A percentile compares a stretch with the other conserved stretches of the same genome.
These are phyloP conservation scores for Ogataea degrootiae DNA, from an alignment of 805 yeast genomes.

Conservation along the genomic window DNA sequence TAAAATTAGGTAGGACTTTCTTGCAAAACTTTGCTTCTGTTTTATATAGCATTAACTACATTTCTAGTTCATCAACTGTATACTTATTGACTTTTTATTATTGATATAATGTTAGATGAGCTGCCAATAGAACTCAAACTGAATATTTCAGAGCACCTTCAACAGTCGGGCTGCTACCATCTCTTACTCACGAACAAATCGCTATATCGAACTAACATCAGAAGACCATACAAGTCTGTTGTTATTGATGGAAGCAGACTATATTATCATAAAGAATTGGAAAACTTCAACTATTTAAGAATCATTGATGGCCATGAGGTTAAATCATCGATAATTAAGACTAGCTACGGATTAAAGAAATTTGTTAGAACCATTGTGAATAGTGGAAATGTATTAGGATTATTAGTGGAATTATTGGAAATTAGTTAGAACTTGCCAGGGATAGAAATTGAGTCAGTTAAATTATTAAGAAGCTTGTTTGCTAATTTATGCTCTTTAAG, in stretches of 20 bases:
- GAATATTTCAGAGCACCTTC: slow-evolving; percentile 12
- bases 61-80: background rate
- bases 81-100: background rate
- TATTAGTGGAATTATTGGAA: slow-evolving; percentile 15
- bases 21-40: too few relatives aligned
- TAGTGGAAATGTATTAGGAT: slow-evolving; percentile 1
- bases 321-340: slow-evolving; percentile 17
- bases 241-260: slow-evolving; percentile 20
- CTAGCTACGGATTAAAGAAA: slow-evolving; percentile 20
- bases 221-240: slow-evolving; percentile 20
- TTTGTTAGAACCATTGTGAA: slow-evolving; percentile 14
- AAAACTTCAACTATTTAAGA: slow-evolving; percentile 10
- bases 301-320: slow-evolving; percentile 6
- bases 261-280: slow-evolving; percentile 21
- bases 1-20: too few relatives aligned
- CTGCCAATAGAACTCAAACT: slow-evolving; percentile 22
- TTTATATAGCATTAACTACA: background rate
- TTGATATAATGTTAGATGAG: slow-evolving; percentile 17
- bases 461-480: slow-evolving; percentile 13
- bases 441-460: slow-evolving; percentile 18
- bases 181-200: slow-evolving; percentile 12
- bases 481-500: slow-evolving; percentile 10
- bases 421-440: slow-evolving; percentile 20
- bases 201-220: slow-evolving; percentile 7
- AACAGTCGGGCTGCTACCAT: slow-evolving; percentile 25